Percentiles rank a stretch among this genome's conserved stretches.
Conservation (phyloP, 176 grass and related monocot species). For the Zoysia japonica region DNA sequence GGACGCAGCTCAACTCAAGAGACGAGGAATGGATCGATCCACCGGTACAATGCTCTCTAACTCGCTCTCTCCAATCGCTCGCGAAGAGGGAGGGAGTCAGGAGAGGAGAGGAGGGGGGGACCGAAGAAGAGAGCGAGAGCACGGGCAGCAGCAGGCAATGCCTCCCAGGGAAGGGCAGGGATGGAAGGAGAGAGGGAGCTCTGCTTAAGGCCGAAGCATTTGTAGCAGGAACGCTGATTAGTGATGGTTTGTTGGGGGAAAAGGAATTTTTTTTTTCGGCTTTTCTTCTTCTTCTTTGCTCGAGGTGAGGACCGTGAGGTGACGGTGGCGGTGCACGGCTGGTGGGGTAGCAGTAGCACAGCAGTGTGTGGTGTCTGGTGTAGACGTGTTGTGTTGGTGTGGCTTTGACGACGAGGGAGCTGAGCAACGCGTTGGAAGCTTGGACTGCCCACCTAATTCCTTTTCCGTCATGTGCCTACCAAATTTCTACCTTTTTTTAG, state of each 20-base stretch:
- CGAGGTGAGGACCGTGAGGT: background rate
- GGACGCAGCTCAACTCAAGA: background rate
- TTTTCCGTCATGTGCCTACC: background rate
- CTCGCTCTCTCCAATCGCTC: background rate
- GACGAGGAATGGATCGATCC: background rate
- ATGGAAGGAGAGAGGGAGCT: background rate
- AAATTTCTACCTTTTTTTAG: background rate
- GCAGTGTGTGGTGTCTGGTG: background rate
- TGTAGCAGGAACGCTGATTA: constrained; percentile 18
- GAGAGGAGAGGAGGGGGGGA: background rate
- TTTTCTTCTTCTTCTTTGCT: background rate
- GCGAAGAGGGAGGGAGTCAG: no score
- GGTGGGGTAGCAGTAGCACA: no score
- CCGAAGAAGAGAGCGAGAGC: background rate
- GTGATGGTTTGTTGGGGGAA: constrained; percentile 11
- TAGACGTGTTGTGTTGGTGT: background rate
- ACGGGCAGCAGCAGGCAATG: background rate
- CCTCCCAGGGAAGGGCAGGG: no score
- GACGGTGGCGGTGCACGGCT: background rate
- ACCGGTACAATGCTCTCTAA: background rate
- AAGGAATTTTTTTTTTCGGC: background rate
- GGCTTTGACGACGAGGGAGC: background rate
- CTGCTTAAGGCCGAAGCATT: background rate
- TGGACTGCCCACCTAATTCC: background rate
- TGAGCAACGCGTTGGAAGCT: background rate